Percentiles rank a stretch among this genome's conserved stretches.
phyloP scores from a whole-genome alignment of 192 early-diverging fungal species.

The Allomyces macrogynus region DNA sequence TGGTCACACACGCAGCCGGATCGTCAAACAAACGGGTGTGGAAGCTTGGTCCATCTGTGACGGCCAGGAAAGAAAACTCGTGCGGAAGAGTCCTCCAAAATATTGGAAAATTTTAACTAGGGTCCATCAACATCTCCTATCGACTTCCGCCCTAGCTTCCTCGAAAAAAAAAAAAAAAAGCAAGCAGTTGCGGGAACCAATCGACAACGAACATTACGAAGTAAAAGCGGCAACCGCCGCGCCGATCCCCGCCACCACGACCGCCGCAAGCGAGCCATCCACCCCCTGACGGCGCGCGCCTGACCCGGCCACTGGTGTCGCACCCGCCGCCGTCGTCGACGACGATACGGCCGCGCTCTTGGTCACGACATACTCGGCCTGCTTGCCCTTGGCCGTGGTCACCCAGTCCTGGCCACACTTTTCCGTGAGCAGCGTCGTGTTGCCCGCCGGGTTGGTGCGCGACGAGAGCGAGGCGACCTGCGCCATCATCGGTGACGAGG shows the following conservation, averaged over 20 bases:
- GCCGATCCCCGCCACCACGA: not conserved
- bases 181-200: too few relatives aligned
- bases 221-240: not conserved
- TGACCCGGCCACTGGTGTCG: not conserved
- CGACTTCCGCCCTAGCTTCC: too few relatives aligned
- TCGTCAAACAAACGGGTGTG: too few relatives aligned
- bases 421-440: not conserved
- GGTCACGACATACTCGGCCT: not conserved
- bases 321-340: not conserved
- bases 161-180: too few relatives aligned
- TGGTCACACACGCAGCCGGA: too few relatives aligned
- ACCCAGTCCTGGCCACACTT: not conserved
- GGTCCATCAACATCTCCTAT: too few relatives aligned
- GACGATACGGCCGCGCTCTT: not conserved
- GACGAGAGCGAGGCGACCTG: not conserved
- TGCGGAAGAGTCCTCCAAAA: too few relatives aligned
- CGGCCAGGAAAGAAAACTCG: too few relatives aligned
- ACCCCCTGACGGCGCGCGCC: not conserved
- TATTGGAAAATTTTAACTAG: too few relatives aligned
- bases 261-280: too few relatives aligned
- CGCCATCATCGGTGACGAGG: not conserved
- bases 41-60: too few relatives aligned
- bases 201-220: not conserved
- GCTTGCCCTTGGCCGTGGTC: not conserved
- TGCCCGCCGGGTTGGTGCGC: not conserved